phyloP scores from a whole-genome alignment of 2,329 filamentous ascomycete genomes.

The Xylaria multiplex region DNA sequence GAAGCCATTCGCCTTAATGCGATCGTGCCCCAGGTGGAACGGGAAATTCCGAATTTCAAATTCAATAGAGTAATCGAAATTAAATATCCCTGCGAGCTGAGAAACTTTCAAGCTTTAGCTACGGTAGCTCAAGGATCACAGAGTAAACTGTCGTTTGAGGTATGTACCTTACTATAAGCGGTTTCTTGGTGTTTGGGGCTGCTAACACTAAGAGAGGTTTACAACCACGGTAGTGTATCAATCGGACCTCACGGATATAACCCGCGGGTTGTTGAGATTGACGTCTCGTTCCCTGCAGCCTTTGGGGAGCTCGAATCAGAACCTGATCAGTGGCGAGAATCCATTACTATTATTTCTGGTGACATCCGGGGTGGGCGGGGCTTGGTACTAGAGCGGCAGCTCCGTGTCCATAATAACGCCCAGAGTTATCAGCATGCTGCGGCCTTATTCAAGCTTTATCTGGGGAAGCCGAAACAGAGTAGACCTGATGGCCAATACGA shows the following conservation, averaged over 20 bases:
- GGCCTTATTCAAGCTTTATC: conserved; percentile 26
- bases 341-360: conserved; percentile 14
- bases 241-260: conserved; percentile 23
- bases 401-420: conserved; percentile 28
- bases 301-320: conserved; percentile 28
- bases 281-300: conserved; percentile 21
- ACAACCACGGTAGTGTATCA: conserved; percentile 23
- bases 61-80: conserved; percentile 22
- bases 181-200: background rate
- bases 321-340: conserved; percentile 24
- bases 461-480: conserved; percentile 18
- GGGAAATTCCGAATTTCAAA: conserved; percentile 25
- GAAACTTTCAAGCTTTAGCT: conserved; percentile 20
- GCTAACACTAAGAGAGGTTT: conserved; percentile 20
- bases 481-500: conserved; percentile 15
- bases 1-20: conserved; percentile 18
- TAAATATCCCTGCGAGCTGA: conserved; percentile 24
- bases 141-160: conserved; percentile 29
- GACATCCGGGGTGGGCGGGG: conserved; percentile 10
- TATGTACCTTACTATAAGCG: conserved; percentile 3
- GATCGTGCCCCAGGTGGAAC: conserved; percentile 25
- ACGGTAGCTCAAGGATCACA: conserved; percentile 30
- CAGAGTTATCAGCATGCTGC: conserved; percentile 25
- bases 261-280: conserved; percentile 23
- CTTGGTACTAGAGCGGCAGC: conserved; percentile 11